Evolutionary conservation across 148 eudicot genomes (phyloP).

Genomic region (Talinum fruticosum): DNA sequence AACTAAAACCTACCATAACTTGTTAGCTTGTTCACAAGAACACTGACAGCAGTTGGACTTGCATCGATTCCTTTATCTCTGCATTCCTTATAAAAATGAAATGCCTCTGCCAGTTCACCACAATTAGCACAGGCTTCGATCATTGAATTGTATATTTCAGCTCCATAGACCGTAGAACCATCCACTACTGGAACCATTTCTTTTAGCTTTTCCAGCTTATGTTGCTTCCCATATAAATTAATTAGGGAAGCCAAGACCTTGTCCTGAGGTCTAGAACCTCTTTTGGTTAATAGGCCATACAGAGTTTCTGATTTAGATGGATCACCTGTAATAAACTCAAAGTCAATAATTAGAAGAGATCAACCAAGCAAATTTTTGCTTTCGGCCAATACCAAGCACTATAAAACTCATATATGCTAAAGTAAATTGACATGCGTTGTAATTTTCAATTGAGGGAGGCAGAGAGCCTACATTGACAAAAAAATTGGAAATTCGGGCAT

Average conservation of each 20-base stretch:
- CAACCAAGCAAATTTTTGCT: not conserved
- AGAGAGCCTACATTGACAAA: too few species aligned
- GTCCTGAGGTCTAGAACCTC: slow-evolving; percentile 44
- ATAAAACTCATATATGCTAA: not conserved
- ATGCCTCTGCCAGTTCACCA: slow-evolving; percentile 54
- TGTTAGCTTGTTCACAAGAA: slow-evolving; percentile 66
- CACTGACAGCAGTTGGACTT: slow-evolving; percentile 66
- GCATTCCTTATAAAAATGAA: slow-evolving; percentile 53
- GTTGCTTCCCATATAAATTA: slow-evolving; percentile 57
- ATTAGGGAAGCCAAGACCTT: slow-evolving; percentile 59
- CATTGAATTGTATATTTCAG: slow-evolving; percentile 47
- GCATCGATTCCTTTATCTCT: slow-evolving; percentile 38
- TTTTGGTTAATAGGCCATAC: slow-evolving; percentile 46
- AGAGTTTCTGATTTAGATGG: slow-evolving; percentile 48
- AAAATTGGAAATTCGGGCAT: too few species aligned
- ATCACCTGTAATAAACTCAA: slow-evolving; percentile 41
- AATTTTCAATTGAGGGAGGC: not conserved
- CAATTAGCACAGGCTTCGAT: slow-evolving; percentile 52
- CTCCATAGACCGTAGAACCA: slow-evolving; percentile 30
- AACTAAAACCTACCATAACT: slow-evolving; percentile 42
- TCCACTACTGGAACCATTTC: slow-evolving; percentile 41
- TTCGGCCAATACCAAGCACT: not conserved
- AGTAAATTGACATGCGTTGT: not conserved
- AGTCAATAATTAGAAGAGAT: not conserved
- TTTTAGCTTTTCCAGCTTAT: slow-evolving; percentile 42